A percentile compares a stretch with the other conserved stretches of the same genome.
These are phyloP conservation scores for Pythium aquatile DNA, from an alignment of 352 stramenopile species.

Conservation along the genomic window DNA sequence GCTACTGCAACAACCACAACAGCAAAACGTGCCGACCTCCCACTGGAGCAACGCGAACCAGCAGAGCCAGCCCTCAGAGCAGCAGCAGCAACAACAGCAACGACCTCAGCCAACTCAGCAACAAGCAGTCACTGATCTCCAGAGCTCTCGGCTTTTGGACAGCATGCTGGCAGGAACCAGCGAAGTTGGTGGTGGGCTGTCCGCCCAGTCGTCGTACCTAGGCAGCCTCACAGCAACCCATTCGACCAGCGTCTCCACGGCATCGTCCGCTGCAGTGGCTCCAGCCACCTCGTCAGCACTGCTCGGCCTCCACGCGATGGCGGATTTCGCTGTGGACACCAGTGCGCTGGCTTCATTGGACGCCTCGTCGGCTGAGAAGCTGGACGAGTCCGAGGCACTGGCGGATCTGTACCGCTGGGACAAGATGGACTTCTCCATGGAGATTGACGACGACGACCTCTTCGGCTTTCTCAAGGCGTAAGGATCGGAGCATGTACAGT, in stretches of 20 bases:
- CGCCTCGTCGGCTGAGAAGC: conserved; percentile 20
- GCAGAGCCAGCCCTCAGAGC: neutral
- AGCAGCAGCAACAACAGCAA: neutral
- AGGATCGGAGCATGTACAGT: neutral
- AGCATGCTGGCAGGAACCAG: conserved; percentile 20
- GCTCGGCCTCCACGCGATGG: conserved; percentile 10
- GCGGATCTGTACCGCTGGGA: conserved; percentile 73
- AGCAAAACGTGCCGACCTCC: neutral
- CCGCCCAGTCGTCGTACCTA: neutral
- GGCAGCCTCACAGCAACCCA: neutral
- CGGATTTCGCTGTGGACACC: conserved; percentile 14
- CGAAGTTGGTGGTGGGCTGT: neutral
- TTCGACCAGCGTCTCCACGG: neutral
- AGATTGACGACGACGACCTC: conserved; percentile 83
- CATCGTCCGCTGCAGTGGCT: conserved; percentile 23
- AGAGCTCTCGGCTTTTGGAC: conserved; percentile 18
- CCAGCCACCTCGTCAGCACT: conserved; percentile 17
- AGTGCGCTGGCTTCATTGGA: conserved; percentile 28
- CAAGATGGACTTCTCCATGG: conserved; percentile 78
- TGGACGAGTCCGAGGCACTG: conserved; percentile 50
- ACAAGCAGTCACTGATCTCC: neutral
- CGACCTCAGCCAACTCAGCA: too few species aligned
- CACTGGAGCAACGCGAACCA: neutral
- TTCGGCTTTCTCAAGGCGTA: conserved; percentile 86
- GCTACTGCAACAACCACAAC: conserved; percentile 14